These are phyloP conservation scores for Furculomyces boomerangus DNA, from an alignment of 371 early-diverging fungal species.

Conservation along the genomic window DNA sequence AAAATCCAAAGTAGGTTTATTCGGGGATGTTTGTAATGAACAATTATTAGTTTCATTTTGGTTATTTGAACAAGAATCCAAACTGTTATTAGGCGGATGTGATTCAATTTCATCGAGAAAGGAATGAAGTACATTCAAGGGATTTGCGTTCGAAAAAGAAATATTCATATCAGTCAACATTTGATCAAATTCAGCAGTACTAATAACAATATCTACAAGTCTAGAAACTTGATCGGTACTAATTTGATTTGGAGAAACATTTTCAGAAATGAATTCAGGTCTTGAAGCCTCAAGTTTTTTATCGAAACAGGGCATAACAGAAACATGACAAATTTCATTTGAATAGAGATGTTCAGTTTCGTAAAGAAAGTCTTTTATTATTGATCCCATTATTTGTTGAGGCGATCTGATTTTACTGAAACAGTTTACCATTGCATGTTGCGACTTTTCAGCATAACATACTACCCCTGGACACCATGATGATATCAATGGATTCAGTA, in stretches of 20 bases:
- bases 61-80: too few species aligned
- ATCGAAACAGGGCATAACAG: slow-evolving; percentile 95
- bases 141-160: slow-evolving; percentile 16
- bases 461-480: slow-evolving; percentile 89
- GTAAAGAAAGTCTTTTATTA: slow-evolving; percentile 30
- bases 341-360: slow-evolving; percentile 3
- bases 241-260: too few species aligned
- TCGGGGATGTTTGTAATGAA: too few species aligned
- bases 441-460: slow-evolving; percentile 97
- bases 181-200: slow-evolving; percentile 67
- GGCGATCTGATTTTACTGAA: slow-evolving; percentile 80
- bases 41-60: too few species aligned
- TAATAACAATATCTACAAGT: slow-evolving; percentile 90
- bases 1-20: too few species aligned
- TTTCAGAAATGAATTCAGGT: slow-evolving; percentile 68
- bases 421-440: slow-evolving; percentile 61
- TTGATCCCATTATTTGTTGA: slow-evolving; percentile 86
- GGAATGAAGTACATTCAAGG: slow-evolving; percentile 4
- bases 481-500: slow-evolving; percentile 48
- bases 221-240: slow-evolving; percentile 43
- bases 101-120: too few species aligned
- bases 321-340: slow-evolving; percentile 73
- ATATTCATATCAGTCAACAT: slow-evolving; percentile 35
- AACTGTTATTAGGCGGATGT: too few species aligned
- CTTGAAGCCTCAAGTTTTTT: slow-evolving; percentile 94